phyloP scores from a whole-genome alignment of 345 rosid genomes.

The Toxicodendron radicans region DNA sequence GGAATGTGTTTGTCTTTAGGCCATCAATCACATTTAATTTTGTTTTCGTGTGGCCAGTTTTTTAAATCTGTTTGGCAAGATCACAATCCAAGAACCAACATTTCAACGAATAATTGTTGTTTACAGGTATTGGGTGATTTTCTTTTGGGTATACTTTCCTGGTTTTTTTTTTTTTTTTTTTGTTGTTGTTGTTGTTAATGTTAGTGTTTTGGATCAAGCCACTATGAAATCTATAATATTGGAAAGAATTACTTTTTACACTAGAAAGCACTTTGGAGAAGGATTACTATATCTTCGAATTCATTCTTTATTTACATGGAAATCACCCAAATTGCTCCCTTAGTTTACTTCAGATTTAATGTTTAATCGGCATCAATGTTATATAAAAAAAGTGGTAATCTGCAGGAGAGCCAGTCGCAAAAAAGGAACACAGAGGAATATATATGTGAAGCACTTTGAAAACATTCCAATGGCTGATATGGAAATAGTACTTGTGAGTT shows the following conservation, averaged over 20 bases:
- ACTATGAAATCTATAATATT: too few relatives aligned
- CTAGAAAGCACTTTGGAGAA: too few relatives aligned
- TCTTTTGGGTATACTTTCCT: conserved; percentile 5
- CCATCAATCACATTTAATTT: neutral
- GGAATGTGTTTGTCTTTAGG: too few relatives aligned
- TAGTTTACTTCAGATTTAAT: too few relatives aligned
- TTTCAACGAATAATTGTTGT: conserved; percentile 93
- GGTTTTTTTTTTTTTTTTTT: conserved; percentile 10
- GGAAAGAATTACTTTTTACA: too few relatives aligned
- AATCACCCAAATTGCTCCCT: neutral
- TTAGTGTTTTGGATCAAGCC: neutral
- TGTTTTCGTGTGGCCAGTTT: conserved; percentile 33
- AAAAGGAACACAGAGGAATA: conserved; percentile 55
- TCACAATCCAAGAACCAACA: conserved; percentile 86
- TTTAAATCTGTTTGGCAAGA: conserved; percentile 60
- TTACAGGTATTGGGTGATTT: conserved; percentile 53
- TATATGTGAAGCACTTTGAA: conserved; percentile 90
- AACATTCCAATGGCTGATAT: conserved; percentile 98
- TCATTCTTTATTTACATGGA: neutral
- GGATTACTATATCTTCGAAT: too few relatives aligned
- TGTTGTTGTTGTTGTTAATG: neutral
- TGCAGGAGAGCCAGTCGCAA: conserved; percentile 67
- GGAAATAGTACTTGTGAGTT: conserved; percentile 96
- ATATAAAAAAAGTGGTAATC: conserved; percentile 11
- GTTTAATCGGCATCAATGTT: neutral